These are phyloP conservation scores for Uromyces viciae-fabae DNA, from an alignment of 1,284 basidiomycete species.

Conservation along the genomic window DNA sequence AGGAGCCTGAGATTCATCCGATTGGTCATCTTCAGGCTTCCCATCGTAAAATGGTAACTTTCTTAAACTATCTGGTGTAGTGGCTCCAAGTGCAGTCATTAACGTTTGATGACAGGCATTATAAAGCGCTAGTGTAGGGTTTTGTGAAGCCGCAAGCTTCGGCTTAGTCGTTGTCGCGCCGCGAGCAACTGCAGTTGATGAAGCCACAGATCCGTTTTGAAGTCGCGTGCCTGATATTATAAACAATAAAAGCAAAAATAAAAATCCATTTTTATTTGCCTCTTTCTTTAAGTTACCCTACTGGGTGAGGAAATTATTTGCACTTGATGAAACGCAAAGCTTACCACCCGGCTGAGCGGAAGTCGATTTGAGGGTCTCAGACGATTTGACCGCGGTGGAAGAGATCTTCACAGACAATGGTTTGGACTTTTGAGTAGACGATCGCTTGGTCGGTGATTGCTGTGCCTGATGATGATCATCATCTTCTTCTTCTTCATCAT, in stretches of 20 bases:
- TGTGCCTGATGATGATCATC: conserved; percentile 25
- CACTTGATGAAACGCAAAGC: background rate
- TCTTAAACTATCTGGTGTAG: conserved; percentile 24
- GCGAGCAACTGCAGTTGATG: background rate
- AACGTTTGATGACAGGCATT: conserved; percentile 40
- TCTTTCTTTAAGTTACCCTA: background rate
- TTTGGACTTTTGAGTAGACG: background rate
- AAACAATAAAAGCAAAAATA: no score
- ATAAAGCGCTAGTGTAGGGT: conserved; percentile 38
- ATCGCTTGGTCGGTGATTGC: background rate
- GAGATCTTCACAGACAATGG: background rate
- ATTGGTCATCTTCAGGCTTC: background rate
- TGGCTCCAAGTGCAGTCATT: conserved; percentile 27
- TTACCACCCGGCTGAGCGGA: background rate
- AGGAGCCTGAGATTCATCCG: conserved; percentile 60
- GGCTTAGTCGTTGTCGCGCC: conserved; percentile 53
- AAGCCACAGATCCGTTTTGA: conserved; percentile 15
- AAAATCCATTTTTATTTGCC: background rate
- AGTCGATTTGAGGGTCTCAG: background rate
- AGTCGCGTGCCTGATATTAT: no score
- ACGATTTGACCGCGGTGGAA: background rate
- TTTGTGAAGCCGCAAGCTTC: conserved; percentile 17
- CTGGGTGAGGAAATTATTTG: background rate
- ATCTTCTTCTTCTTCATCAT: conserved; percentile 46
- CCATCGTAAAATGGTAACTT: conserved; percentile 38